Evolutionary conservation across 805 yeast genomes (phyloP).

Genomic region (Sugiyamaella smithiae): DNA sequence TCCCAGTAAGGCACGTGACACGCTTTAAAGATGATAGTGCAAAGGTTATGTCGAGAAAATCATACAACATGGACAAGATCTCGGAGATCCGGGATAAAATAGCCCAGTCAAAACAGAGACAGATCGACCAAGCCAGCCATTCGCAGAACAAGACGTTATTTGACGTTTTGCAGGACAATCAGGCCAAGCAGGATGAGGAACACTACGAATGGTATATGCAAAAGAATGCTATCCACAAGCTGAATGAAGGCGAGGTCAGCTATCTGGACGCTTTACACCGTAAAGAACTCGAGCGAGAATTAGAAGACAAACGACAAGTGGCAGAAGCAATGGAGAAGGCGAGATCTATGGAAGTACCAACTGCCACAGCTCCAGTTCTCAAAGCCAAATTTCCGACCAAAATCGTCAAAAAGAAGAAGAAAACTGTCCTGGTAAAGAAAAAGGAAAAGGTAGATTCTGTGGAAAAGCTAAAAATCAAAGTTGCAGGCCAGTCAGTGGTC

Average conservation of each 20-base stretch:
- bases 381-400: background rate
- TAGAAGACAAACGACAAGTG: background rate
- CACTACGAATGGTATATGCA: conserved; percentile 4
- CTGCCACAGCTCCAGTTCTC: background rate
- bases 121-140: background rate
- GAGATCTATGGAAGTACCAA: background rate
- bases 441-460: too few relatives aligned
- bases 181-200: background rate
- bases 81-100: conserved; percentile 1
- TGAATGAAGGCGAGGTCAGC: background rate
- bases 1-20: too few relatives aligned
- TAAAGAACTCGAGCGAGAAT: background rate
- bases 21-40: too few relatives aligned
- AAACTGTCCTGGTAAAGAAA: background rate
- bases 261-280: background rate
- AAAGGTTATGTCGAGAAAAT: too few relatives aligned
- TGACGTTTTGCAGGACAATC: conserved; percentile 1
- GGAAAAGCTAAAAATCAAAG: too few relatives aligned
- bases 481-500: too few relatives aligned
- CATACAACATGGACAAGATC: background rate
- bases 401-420: background rate
- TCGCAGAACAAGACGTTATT: background rate
- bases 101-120: conserved; percentile 1
- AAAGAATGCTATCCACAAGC: conserved; percentile 2
- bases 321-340: background rate